A percentile compares a stretch with the other conserved stretches of the same genome.
Evolutionary conservation across 371 early-diverging fungal genomes (phyloP).

Genomic region (Apophysomyces ossiformis): DNA sequence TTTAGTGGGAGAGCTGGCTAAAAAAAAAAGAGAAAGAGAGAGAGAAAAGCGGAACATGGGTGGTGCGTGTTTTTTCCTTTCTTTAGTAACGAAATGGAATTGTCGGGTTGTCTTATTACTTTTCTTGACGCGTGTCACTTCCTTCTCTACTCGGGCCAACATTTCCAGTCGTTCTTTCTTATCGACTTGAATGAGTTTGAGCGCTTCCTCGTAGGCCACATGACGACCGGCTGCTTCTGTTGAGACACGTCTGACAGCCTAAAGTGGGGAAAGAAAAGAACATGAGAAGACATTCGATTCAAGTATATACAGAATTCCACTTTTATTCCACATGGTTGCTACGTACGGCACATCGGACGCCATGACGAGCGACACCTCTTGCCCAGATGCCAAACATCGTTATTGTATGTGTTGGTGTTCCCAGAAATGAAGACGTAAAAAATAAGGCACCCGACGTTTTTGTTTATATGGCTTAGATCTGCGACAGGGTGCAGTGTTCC

Average conservation of each 20-base stretch:
- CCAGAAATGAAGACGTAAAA: background rate
- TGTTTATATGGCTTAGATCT: slow-evolving; percentile 2
- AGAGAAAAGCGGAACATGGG: no score
- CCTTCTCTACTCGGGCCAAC: slow-evolving; percentile 54
- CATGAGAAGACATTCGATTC: background rate
- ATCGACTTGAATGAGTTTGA: slow-evolving; percentile 73
- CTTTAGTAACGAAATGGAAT: slow-evolving; percentile 7
- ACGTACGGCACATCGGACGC: slow-evolving; percentile 11
- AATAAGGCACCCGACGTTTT: background rate
- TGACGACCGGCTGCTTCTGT: slow-evolving; percentile 26
- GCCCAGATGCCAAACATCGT: slow-evolving; percentile 23
- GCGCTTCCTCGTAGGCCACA: slow-evolving; percentile 77
- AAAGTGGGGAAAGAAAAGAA: background rate
- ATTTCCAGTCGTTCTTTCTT: slow-evolving; percentile 61
- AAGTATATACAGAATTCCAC: background rate
- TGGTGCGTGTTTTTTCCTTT: background rate
- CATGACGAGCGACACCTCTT: slow-evolving; percentile 17
- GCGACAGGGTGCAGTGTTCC: no score
- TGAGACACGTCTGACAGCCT: slow-evolving; percentile 26
- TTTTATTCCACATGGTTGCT: background rate
- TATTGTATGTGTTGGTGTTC: background rate
- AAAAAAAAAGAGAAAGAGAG: background rate
- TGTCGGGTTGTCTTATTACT: slow-evolving; percentile 26
- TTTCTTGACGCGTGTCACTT: slow-evolving; percentile 55
- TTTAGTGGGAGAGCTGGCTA: slow-evolving; percentile 41